Base-by-base conservation (phyloP, 108 stramenopile species). In the Fragilariopsis cylindrus region DNA sequence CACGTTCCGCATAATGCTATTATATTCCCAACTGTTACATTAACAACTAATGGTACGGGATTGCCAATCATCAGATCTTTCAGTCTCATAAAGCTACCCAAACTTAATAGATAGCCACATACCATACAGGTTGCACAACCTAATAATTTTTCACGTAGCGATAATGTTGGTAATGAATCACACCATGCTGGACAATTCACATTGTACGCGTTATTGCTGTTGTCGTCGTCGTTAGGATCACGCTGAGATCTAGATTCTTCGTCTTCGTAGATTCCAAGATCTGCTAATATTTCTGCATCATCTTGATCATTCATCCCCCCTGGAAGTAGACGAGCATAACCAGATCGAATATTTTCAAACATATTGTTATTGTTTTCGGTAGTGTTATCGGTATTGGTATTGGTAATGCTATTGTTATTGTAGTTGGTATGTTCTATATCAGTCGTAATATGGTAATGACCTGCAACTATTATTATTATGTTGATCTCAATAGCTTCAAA, bases 41-140 rank as follows among this genome's bases (percentile, higher is more conserved):
- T 76, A 1, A 86, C 60, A 5, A 86, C 85, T 49, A 85, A 81
- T 0, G 85, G 84, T 42, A 81, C 53, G 39, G 82, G 77, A 77
- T 89, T 74, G 7, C 85, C 85, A 11, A 58, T 45, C 44, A 89
- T 15, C 53, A 89, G 63, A 57, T 69, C 64, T 42, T 78, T 76
- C 55, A 89, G 65, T 52, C 88, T 75, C 57, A 84, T 76, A 21
- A 89, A 84, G 57, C 70, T 72, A 16, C 88, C 88, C 65, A 89
- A 76, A 3, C 74, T 72, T 3, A 89, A 43, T 3, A 89, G 50
- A 45, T 89, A 89, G 12, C 88, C 88, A 63, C 81, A 75, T 3
- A 86, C 45, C 84, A 89, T 84, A 56, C 85, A 86, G 12, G 82
- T 82, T 7, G 45, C 85, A 52, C 85, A 89, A 4, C 88, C 88